These are phyloP conservation scores for Leishmania lainsoni DNA, from an alignment of 208 protist genomes.

Conservation along the genomic window DNA sequence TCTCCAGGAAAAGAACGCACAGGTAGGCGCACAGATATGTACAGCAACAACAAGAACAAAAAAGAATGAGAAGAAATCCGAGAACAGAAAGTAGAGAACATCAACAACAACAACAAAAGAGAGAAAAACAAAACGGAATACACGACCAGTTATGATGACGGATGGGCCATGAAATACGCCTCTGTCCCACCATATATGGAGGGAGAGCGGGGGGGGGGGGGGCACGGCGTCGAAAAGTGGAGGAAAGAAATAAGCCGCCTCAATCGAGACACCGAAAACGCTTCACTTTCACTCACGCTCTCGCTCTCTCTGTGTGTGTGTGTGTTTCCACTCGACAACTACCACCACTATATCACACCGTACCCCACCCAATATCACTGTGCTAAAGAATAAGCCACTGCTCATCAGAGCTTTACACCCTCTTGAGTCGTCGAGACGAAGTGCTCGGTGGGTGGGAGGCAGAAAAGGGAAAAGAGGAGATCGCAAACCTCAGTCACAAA, in stretches of 20 bases:
- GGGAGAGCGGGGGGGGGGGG: neutral
- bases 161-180: neutral
- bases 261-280: neutral
- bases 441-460: neutral
- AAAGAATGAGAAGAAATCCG: neutral
- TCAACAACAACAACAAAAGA: slow-evolving; percentile 5
- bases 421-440: neutral
- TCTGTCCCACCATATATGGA: neutral
- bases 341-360: neutral
- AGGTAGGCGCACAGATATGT: neutral
- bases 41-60: neutral
- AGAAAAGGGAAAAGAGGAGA: neutral
- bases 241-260: neutral
- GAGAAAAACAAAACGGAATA: neutral
- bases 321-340: neutral
- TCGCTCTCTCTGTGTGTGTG: neutral
- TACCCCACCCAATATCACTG: neutral
- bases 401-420: neutral
- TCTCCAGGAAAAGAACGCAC: neutral
- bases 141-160: too few relatives aligned
- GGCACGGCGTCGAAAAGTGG: neutral
- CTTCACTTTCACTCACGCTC: neutral
- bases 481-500: neutral
- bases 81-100: neutral
- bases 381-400: neutral